These are phyloP conservation scores for Gracilaria domingensis DNA, from an alignment of 23 red algal genomes.

Conservation along the genomic window DNA sequence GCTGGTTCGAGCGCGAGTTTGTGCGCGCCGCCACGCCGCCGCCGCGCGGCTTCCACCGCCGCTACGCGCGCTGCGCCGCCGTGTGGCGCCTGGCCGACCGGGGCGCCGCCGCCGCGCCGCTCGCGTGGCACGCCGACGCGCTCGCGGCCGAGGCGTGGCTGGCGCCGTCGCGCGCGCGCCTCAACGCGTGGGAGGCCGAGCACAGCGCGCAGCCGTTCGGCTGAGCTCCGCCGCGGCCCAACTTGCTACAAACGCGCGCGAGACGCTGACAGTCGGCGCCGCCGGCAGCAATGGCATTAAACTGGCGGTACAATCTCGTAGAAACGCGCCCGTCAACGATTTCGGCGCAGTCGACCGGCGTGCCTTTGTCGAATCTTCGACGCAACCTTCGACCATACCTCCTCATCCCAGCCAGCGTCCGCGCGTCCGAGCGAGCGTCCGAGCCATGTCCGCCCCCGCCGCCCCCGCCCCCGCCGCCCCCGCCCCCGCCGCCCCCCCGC, in stretches of 20 bases:
- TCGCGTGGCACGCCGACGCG: not conserved
- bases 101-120: not conserved
- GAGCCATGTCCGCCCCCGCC: not conserved
- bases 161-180: constrained; percentile 18
- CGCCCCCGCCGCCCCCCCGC: constrained; percentile 5
- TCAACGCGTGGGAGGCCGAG: not conserved
- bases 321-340: too few relatives aligned
- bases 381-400: too few relatives aligned
- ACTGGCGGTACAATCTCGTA: too few relatives aligned
- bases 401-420: too few relatives aligned
- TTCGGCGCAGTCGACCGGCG: too few relatives aligned
- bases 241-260: too few relatives aligned
- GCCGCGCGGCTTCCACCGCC: not conserved
- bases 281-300: constrained; percentile 18
- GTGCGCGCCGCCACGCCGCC: not conserved
- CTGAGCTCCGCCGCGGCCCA: too few relatives aligned
- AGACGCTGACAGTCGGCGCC: too few relatives aligned
- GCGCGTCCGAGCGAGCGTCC: too few relatives aligned
- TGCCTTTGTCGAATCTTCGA: too few relatives aligned
- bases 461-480: not conserved
- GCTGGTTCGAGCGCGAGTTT: not conserved
- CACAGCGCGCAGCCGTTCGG: not conserved
- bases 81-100: not conserved
- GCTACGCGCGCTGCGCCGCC: not conserved
- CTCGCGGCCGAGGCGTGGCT: not conserved